Evolutionary conservation across 768 basidiomycete species (phyloP), one percentile per base, ranked within the genome.

Genomic region (Termitomyces sp.): DNA sequence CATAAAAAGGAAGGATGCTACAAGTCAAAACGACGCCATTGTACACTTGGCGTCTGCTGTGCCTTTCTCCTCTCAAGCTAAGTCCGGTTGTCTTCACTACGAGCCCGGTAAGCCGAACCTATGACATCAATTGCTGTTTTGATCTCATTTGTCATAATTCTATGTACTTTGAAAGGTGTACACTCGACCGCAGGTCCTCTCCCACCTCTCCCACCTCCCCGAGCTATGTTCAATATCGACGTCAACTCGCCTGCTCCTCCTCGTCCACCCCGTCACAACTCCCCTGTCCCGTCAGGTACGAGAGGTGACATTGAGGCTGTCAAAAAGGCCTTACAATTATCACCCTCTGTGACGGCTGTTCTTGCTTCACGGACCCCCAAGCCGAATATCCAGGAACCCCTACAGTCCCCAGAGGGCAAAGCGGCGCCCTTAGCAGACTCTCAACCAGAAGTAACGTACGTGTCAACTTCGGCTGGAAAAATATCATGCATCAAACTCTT

Each of bases 141-240:
- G 52, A 56, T 50, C 65, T 57, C 49, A 59, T 60, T 60, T 57
- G 40, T 58, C 62, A 56, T 53, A 20, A 30, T 14, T 37, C 12
- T 42, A n/a, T n/a, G n/a, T n/a, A 20, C 13, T 27, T 40, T 64
- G 32, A 44, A 54, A 76, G 81, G 82, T 49, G 64, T 86, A 2
- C 86, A 91, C 70, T 78, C 87, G 7, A 89, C 81, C 24, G 89
- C 88, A 42, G 87, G 88, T 4, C 89, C 89, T 47, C 76, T 88
- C 58, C 88, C 89, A 37, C 24, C 52, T 46, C 27, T 58, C 30
- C 82, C 83, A 33, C 88, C 88, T 9, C 87, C 89, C 2, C 76
- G 84, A 57, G 79, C 85, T 20, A 69, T 76, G 56, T 79, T 84
- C 55, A 74, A 73, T 57, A 76, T 84, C 33, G 74, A 79, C 49